Evolutionary conservation across 2,329 filamentous ascomycete species (phyloP).

Genomic region (Xylariaceae sp.): DNA sequence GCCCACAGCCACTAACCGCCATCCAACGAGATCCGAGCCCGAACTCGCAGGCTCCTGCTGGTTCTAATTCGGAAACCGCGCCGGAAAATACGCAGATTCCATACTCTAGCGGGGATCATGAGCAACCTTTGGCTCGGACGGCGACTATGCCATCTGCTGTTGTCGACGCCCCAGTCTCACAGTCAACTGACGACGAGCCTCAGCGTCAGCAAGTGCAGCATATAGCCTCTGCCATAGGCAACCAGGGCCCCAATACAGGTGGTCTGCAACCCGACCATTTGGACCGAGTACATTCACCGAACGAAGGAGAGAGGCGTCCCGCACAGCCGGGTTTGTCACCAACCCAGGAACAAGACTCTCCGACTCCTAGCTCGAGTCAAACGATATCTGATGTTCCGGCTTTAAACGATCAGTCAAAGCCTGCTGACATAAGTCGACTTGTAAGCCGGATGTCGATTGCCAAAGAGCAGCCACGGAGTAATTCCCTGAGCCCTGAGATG

Average conservation of each 20-base stretch:
- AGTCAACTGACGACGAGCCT: slow-evolving; percentile 1
- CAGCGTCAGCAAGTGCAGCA: slow-evolving; percentile 16
- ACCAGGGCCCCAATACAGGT: slow-evolving; percentile 3
- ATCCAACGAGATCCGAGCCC: slow-evolving; percentile 6
- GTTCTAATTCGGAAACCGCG: slow-evolving; percentile 15
- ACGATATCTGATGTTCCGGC: background rate
- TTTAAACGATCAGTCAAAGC: background rate
- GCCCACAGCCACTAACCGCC: background rate
- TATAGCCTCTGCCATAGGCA: slow-evolving; percentile 15
- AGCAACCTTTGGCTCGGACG: no score
- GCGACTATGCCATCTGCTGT: no score
- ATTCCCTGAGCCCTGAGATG: slow-evolving; percentile 18
- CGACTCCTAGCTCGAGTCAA: background rate
- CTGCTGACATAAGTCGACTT: slow-evolving; percentile 13
- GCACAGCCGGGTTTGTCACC: slow-evolving; percentile 2
- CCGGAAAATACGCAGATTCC: slow-evolving; percentile 14
- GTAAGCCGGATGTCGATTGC: slow-evolving; percentile 19
- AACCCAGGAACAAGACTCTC: slow-evolving; percentile 1
- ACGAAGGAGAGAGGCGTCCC: background rate
- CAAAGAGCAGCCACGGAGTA: slow-evolving; percentile 7
- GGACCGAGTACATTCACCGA: background rate
- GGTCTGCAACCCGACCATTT: slow-evolving; percentile 3
- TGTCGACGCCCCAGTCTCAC: background rate
- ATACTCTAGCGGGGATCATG: slow-evolving; percentile 2
- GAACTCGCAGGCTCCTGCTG: slow-evolving; percentile 9